A percentile compares a stretch with the other conserved stretches of the same genome.
Conservation (phyloP, 331 rosid species). For the Cydonia oblonga region DNA sequence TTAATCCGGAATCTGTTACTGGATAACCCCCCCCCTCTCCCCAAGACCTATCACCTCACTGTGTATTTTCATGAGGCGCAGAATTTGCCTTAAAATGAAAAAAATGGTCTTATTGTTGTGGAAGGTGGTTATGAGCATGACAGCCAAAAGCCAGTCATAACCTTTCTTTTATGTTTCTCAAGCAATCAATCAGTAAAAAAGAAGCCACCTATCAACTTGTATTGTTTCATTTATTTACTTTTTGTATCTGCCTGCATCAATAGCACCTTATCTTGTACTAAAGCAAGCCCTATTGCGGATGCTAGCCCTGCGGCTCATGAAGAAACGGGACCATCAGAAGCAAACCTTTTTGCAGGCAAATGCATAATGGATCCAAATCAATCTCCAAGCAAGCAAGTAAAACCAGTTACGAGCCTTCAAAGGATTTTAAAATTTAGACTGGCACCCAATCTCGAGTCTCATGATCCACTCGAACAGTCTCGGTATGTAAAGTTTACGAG, state of each 20-base stretch:
- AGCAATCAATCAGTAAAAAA: neutral
- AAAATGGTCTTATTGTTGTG: neutral
- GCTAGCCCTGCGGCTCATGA: slow-evolving; percentile 37
- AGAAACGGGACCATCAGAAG: slow-evolving; percentile 66
- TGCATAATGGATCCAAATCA: slow-evolving; percentile 47
- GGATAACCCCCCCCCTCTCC: neutral
- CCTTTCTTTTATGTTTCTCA: neutral
- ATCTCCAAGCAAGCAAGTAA: slow-evolving; percentile 45
- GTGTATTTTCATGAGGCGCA: neutral
- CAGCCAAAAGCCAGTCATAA: neutral
- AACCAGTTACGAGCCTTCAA: slow-evolving; percentile 35
- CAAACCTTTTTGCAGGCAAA: slow-evolving; percentile 38
- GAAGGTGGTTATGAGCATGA: neutral
- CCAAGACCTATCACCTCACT: neutral
- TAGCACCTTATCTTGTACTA: neutral
- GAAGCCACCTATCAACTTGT: neutral
- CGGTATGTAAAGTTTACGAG: neutral
- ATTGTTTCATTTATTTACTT: neutral
- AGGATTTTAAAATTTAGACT: slow-evolving; percentile 51
- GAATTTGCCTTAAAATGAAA: neutral
- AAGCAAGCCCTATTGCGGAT: slow-evolving; percentile 24
- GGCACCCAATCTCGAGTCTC: slow-evolving; percentile 37
- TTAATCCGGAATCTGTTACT: neutral
- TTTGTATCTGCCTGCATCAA: neutral
- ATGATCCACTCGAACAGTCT: neutral